Evolutionary conservation across 2,329 filamentous ascomycete genomes (phyloP).

Genomic region (Cryphonectria japonica): DNA sequence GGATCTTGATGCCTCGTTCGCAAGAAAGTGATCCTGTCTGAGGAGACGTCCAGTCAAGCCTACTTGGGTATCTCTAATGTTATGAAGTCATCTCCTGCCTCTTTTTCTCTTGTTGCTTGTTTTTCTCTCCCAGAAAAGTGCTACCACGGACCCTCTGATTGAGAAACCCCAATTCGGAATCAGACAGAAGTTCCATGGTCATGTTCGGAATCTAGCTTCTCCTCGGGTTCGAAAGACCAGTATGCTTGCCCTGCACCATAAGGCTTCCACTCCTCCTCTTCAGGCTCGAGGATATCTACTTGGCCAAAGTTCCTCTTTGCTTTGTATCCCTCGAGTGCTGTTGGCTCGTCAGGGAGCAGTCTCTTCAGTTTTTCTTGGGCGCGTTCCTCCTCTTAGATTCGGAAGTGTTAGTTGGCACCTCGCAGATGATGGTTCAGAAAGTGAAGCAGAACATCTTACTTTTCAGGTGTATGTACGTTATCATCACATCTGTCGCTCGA

Average conservation of each 20-base stretch:
- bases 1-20: background rate
- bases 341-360: background rate
- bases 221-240: background rate
- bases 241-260: background rate
- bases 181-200: background rate
- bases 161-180: background rate
- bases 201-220: background rate
- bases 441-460: background rate
- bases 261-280: background rate
- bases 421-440: too few relatives aligned
- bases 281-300: background rate
- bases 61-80: background rate
- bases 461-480: background rate
- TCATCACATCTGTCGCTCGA: background rate
- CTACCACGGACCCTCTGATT: background rate
- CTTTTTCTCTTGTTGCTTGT: background rate
- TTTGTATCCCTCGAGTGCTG: background rate
- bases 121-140: background rate
- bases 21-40: background rate
- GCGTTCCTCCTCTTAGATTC: background rate
- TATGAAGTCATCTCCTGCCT: background rate
- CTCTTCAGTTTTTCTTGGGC: background rate
- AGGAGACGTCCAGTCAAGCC: background rate
- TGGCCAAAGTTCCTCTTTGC: conserved; percentile 1
- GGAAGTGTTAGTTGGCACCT: background rate